These are phyloP conservation scores for Cydonia oblonga DNA, from an alignment of 331 rosid species.

Conservation along the genomic window DNA sequence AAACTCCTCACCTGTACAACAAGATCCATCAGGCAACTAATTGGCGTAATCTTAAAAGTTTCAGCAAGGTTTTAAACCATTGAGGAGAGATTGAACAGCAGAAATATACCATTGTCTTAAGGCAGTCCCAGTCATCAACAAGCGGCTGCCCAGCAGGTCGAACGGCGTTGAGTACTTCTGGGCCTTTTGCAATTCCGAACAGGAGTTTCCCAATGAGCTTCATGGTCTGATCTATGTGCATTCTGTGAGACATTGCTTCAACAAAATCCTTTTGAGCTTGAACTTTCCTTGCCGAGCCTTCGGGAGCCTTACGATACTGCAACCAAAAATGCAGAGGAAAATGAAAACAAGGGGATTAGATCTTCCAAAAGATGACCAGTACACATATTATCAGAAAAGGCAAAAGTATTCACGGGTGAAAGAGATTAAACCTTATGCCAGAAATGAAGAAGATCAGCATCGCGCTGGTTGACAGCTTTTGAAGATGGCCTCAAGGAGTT, in stretches of 20 bases:
- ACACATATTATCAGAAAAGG: neutral
- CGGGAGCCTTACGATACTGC: slow-evolving; percentile 85
- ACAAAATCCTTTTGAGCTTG: slow-evolving; percentile 71
- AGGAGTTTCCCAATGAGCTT: slow-evolving; percentile 65
- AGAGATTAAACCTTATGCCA: slow-evolving; percentile 69
- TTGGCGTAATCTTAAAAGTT: neutral
- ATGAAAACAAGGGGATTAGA: neutral
- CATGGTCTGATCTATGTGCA: slow-evolving; percentile 71
- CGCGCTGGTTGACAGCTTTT: slow-evolving; percentile 71
- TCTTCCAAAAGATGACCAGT: neutral
- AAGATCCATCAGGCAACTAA: neutral
- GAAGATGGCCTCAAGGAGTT: slow-evolving; percentile 53
- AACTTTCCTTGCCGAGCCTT: slow-evolving; percentile 58
- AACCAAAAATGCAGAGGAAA: neutral
- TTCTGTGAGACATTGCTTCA: slow-evolving; percentile 85
- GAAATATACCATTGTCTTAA: slow-evolving; percentile 54
- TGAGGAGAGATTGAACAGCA: neutral
- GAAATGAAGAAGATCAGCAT: slow-evolving; percentile 93
- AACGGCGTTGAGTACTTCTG: slow-evolving; percentile 41
- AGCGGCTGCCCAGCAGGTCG: slow-evolving; percentile 63
- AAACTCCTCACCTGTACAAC: slow-evolving; percentile 66
- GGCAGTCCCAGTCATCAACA: slow-evolving; percentile 83
- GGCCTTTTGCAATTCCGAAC: slow-evolving; percentile 71
- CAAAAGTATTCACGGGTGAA: neutral
- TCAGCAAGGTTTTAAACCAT: neutral